These are phyloP conservation scores for Aspergillus pseudoviridinutans DNA, from an alignment of 2,329 filamentous ascomycete species.

Conservation along the genomic window DNA sequence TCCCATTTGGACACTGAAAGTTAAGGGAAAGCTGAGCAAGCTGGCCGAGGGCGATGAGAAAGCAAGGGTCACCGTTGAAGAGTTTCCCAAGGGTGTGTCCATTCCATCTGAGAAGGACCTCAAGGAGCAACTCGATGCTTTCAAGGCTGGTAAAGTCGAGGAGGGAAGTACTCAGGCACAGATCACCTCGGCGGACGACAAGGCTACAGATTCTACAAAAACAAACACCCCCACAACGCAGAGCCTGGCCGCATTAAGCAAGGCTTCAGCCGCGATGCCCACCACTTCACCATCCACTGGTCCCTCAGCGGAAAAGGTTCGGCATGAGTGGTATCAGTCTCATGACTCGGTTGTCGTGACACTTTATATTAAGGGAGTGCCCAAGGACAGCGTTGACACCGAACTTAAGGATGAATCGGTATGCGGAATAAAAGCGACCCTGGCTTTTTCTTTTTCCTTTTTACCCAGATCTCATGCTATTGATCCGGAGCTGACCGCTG, in stretches of 20 bases:
- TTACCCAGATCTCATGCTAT: slow-evolving; percentile 13
- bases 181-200: slow-evolving; percentile 1
- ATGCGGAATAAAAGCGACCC: slow-evolving; percentile 19
- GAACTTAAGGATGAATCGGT: slow-evolving; percentile 50
- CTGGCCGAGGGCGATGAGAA: slow-evolving; percentile 49
- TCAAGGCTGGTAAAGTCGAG: slow-evolving; percentile 24
- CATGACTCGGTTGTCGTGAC: slow-evolving; percentile 58
- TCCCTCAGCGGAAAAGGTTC: slow-evolving; percentile 52
- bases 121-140: slow-evolving; percentile 29
- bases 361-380: slow-evolving; percentile 62
- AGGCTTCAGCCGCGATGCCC: not conserved
- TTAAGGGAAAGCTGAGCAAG: slow-evolving; percentile 48
- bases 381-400: slow-evolving; percentile 52
- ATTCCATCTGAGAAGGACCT: slow-evolving; percentile 40
- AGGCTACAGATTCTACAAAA: not conserved
- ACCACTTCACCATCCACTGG: slow-evolving; percentile 7
- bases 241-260: slow-evolving; percentile 3
- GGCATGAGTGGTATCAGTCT: slow-evolving; percentile 67
- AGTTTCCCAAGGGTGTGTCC: slow-evolving; percentile 50
- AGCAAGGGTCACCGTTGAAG: slow-evolving; percentile 44
- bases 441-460: slow-evolving; percentile 7
- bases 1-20: slow-evolving; percentile 57
- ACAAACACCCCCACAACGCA: not conserved
- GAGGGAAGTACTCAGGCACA: not conserved
- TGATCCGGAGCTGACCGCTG: slow-evolving; percentile 7